Percentiles rank a stretch among this genome's conserved stretches.
phyloP scores from a whole-genome alignment of 129 eudicot genomes.

The Chrysanthemum seticuspe region DNA sequence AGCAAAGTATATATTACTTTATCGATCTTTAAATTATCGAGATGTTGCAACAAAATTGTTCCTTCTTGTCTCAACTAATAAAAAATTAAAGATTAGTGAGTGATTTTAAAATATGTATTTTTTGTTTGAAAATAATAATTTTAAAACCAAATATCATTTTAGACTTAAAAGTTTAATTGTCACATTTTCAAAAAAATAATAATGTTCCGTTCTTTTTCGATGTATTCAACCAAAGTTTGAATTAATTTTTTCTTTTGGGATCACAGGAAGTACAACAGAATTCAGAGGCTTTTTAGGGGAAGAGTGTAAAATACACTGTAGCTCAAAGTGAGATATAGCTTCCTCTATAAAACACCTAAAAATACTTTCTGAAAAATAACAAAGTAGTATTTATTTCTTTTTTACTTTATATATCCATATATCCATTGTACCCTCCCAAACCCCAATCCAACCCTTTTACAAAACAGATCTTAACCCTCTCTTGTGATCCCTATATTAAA shows the following conservation, averaged over 20 bases:
- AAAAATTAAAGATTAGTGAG: too few relatives aligned
- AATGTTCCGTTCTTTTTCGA: too few relatives aligned
- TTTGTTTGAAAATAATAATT: too few relatives aligned
- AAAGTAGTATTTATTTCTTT: constrained; percentile 15
- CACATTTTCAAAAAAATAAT: too few relatives aligned
- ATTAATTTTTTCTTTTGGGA: background rate
- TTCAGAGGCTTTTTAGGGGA: constrained; percentile 1
- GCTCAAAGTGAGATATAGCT: constrained; percentile 25
- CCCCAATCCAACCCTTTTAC: constrained; percentile 34
- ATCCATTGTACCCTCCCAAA: constrained; percentile 24
- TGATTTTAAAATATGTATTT: too few relatives aligned
- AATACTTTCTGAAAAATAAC: constrained; percentile 4
- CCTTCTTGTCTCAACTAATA: too few relatives aligned
- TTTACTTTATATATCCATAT: background rate
- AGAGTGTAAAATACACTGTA: constrained; percentile 15
- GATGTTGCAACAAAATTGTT: too few relatives aligned
- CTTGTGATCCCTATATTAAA: constrained; percentile 16
- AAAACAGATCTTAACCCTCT: constrained; percentile 27
- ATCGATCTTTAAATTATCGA: too few relatives aligned
- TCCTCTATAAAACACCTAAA: constrained; percentile 33
- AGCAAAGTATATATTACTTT: too few relatives aligned
- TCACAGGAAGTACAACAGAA: background rate
- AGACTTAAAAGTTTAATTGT: too few relatives aligned
- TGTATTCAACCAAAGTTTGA: background rate
- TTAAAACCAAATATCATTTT: too few relatives aligned